phyloP scores from a whole-genome alignment of 2,329 filamentous ascomycete genomes.

The Aspergillus luchuensis region DNA sequence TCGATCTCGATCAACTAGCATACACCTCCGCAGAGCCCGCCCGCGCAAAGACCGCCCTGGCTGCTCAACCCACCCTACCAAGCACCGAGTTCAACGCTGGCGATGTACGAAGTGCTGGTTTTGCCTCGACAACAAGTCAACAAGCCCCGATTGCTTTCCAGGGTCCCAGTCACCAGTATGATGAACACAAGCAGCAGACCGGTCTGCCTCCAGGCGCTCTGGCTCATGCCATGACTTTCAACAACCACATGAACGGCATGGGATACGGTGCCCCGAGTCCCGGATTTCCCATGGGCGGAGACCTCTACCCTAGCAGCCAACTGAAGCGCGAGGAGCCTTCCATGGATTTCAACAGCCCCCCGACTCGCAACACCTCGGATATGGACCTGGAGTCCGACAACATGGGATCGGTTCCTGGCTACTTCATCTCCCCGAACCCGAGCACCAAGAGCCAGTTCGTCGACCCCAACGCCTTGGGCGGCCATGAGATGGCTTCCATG shows the following conservation, averaged over 20 bases:
- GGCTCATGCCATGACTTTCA: conserved; percentile 76
- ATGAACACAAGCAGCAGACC: conserved; percentile 92
- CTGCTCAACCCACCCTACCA: conserved; percentile 41
- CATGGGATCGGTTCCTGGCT: conserved; percentile 59
- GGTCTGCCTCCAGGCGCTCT: conserved; percentile 84
- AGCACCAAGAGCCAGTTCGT: conserved; percentile 58
- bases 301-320: conserved; percentile 58
- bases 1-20: conserved; percentile 49
- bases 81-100: conserved; percentile 37
- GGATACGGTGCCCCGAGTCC: conserved; percentile 39
- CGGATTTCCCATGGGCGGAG: conserved; percentile 56
- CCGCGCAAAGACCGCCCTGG: conserved; percentile 39
- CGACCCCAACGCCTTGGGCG: conserved; percentile 71
- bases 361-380: conserved; percentile 58
- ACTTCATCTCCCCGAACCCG: conserved; percentile 62
- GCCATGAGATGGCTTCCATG: conserved; percentile 60
- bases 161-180: conserved; percentile 91
- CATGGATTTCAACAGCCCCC: conserved; percentile 72
- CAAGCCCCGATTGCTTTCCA: conserved; percentile 62
- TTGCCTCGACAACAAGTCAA: conserved; percentile 33
- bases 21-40: conserved; percentile 42
- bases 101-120: conserved; percentile 37
- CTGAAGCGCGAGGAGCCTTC: conserved; percentile 39
- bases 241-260: conserved; percentile 61
- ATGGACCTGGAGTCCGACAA: conserved; percentile 72